Evolutionary conservation across 2,329 filamentous ascomycete species (phyloP), one percentile per base, ranked within the genome.

Genomic region (Trichoderma endophyticum): DNA sequence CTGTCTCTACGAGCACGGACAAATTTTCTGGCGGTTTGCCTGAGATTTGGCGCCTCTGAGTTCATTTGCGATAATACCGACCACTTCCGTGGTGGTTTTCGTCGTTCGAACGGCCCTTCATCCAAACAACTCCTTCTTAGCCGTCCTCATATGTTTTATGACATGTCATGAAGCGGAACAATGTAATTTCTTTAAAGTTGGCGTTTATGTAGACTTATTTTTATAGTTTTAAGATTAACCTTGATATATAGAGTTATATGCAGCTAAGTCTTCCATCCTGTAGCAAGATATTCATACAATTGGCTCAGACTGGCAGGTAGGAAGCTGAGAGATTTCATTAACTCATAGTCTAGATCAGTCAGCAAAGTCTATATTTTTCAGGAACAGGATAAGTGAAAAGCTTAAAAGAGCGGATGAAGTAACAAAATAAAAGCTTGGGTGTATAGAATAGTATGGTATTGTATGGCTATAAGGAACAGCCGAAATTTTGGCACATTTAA

Each of bases 1-100:
- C 18, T n/a, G 18, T n/a, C 0, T n/a, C 39, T 43, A n/a, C 7
- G 3, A n/a, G 39, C 39, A 4, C 7, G 1, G 0, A 4, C 7
- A 4, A 43, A 43, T 43, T n/a, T 43, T 43, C 39, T n/a, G 39
- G 7, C 3, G 3, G 15, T n/a, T 4, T n/a, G 15, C 1, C 18
- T 43, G 15, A n/a, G 39, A n/a, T 4, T 18, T 43, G 1, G 39
- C 39, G 1, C 9, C 39, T 43, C 7, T n/a, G 7, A 18, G 7
- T n/a, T 3, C 39, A 43, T 43, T 43, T 1, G 1, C 9, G 39
- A n/a, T 9, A 7, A 43, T 9, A 4, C 39, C 39, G n/a, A 43
- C 39, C 15, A 43, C 7, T 43, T 43, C 15, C 4, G 0, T 43
- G 15, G 39, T 9, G 0, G 39, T 43, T 43, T 9, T n/a, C 21